Conservation (phyloP, 2,329 filamentous ascomycete species). For the Chrysosporium queenslandicum region DNA sequence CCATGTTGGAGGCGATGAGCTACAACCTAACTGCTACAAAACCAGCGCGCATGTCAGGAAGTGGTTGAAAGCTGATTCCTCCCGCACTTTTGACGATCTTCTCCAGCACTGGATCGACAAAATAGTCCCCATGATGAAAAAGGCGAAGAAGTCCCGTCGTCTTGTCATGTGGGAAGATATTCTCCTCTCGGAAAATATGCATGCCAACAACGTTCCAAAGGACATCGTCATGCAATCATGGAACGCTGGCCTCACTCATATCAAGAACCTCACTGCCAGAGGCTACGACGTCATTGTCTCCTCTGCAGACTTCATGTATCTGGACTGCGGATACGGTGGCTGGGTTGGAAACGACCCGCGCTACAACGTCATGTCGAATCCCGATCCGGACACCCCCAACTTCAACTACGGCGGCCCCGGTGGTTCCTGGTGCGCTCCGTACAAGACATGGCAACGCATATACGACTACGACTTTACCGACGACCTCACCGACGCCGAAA, state of each 20-base stretch:
- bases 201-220: conserved; percentile 41
- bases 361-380: conserved; percentile 47
- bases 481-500: conserved; percentile 40
- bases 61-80: conserved; percentile 44
- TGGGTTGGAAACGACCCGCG: conserved; percentile 47
- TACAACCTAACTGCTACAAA: conserved; percentile 50
- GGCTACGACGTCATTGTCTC: conserved; percentile 50
- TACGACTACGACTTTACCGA: conserved; percentile 49
- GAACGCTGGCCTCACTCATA: conserved; percentile 46
- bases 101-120: conserved; percentile 47
- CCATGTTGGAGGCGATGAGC: conserved; percentile 48
- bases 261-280: conserved; percentile 41
- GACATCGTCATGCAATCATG: conserved; percentile 47
- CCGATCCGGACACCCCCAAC: conserved; percentile 36
- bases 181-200: conserved; percentile 33
- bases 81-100: conserved; percentile 44
- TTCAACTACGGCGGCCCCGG: conserved; percentile 48
- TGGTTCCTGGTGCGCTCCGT: conserved; percentile 50
- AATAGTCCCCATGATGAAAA: conserved; percentile 43
- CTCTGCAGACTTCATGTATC: conserved; percentile 46
- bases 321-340: conserved; percentile 48
- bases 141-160: conserved; percentile 37
- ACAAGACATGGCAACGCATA: conserved; percentile 53
- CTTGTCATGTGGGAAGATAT: conserved; percentile 52
- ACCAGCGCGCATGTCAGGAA: conserved; percentile 42